Conservation (phyloP, 2,329 filamentous ascomycete species). For the Clonostachys rhizophaga region DNA sequence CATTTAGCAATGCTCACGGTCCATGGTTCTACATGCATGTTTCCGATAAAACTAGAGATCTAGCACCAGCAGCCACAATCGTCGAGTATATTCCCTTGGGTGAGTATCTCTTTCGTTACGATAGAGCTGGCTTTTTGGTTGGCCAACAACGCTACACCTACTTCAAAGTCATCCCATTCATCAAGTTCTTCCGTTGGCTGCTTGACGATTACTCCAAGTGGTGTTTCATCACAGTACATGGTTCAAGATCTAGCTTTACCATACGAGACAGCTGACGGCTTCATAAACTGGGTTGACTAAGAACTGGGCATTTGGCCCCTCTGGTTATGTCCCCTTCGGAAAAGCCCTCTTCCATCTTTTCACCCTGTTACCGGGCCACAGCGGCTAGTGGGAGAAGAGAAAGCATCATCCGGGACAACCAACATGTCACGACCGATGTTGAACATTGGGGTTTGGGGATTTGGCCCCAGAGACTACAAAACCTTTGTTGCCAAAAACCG, state of each 20-base stretch:
- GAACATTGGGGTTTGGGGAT: slow-evolving; percentile 69
- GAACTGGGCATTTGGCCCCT: slow-evolving; percentile 17
- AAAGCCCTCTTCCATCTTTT: slow-evolving; percentile 10
- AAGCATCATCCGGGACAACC: not conserved
- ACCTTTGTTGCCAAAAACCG: slow-evolving; percentile 62
- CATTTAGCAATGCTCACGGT: slow-evolving; percentile 48
- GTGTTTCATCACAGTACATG: slow-evolving; percentile 49
- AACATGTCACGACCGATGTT: slow-evolving; percentile 31
- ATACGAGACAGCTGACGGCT: slow-evolving; percentile 30
- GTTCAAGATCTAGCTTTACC: slow-evolving; percentile 61
- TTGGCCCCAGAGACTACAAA: slow-evolving; percentile 40
- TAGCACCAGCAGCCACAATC: not conserved
- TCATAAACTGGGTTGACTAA: slow-evolving; percentile 18
- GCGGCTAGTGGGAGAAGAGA: not conserved
- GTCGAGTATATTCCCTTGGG: slow-evolving; percentile 53
- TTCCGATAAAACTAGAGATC: slow-evolving; percentile 18
- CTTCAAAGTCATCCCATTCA: slow-evolving; percentile 44
- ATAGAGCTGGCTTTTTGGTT: slow-evolving; percentile 66
- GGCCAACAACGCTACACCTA: slow-evolving; percentile 58
- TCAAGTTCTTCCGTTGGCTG: slow-evolving; percentile 48
- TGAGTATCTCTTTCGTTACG: slow-evolving; percentile 69
- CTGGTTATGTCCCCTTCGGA: slow-evolving; percentile 17
- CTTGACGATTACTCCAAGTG: slow-evolving; percentile 56
- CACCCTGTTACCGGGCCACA: slow-evolving; percentile 6
- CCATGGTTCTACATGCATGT: slow-evolving; percentile 65